A percentile compares a stretch with the other conserved stretches of the same genome.
phyloP scores from a whole-genome alignment of 106 monocot genomes.

The Dendrobium officinale region DNA sequence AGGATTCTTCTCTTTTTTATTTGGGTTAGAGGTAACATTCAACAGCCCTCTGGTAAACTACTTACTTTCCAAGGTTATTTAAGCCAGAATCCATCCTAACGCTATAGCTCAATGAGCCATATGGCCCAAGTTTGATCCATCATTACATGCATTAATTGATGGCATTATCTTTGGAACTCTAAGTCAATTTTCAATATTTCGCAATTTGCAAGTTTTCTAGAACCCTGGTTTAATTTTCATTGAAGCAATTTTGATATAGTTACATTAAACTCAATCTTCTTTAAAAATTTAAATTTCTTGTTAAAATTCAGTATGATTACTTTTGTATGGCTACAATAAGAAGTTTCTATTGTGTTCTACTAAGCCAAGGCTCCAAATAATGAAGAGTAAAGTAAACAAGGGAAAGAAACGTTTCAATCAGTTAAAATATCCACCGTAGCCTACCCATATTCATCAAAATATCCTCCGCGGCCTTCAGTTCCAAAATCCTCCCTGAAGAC shows the following conservation, averaged over 20 bases:
- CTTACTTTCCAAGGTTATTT: no score
- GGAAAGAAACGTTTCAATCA: not conserved
- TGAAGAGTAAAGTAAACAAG: not conserved
- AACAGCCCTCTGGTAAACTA: no score
- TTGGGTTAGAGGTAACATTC: no score
- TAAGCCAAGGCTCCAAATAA: not conserved
- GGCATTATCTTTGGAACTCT: not conserved
- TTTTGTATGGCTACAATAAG: not conserved
- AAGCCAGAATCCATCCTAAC: no score
- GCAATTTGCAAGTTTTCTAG: not conserved
- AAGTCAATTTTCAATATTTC: not conserved
- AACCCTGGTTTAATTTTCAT: not conserved
- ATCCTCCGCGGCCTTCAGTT: slow-evolving; percentile 97
- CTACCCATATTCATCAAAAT: slow-evolving; percentile 99
- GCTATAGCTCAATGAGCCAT: no score
- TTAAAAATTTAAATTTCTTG: not conserved
- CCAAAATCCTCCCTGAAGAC: slow-evolving; percentile 98
- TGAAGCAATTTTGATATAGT: not conserved
- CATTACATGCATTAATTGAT: no score
- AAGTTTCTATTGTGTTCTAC: not conserved
- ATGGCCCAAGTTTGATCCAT: no score
- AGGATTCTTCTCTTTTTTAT: no score
- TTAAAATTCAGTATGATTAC: not conserved
- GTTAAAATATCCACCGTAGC: slow-evolving; percentile 7
- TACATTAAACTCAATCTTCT: not conserved